Percentiles rank a stretch among this genome's conserved stretches.
Evolutionary conservation across 2,329 filamentous ascomycete genomes (phyloP).

Genomic region (Hypoxylon sp.): DNA sequence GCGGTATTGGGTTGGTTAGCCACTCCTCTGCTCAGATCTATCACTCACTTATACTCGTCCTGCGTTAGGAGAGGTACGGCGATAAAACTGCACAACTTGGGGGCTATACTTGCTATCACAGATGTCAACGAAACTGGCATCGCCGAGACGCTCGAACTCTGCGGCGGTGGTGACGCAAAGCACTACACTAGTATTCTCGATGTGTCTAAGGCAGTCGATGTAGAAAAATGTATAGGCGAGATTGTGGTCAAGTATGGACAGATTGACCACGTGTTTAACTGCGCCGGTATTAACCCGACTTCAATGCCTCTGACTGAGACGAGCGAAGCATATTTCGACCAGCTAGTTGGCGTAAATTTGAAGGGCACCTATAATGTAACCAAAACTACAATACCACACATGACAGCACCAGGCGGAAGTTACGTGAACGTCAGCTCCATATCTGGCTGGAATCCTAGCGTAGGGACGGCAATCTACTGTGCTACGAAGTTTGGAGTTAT

Average conservation of each 20-base stretch:
- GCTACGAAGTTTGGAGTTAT: conserved; percentile 61
- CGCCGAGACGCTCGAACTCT: conserved; percentile 41
- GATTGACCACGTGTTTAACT: conserved; percentile 60
- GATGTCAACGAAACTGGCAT: conserved; percentile 41
- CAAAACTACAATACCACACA: conserved; percentile 59
- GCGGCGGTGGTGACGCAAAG: conserved; percentile 21
- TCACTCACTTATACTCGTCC: conserved; percentile 4
- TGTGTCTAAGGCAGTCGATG: conserved; percentile 36
- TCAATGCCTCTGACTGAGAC: conserved; percentile 58
- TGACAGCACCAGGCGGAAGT: conserved; percentile 51
- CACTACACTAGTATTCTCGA: conserved; percentile 35
- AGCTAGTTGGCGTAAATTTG: conserved; percentile 62
- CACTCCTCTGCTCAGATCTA: neutral
- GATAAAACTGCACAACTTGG: conserved; percentile 41
- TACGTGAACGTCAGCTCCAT: conserved; percentile 60
- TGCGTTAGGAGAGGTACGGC: conserved; percentile 41
- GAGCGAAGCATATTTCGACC: conserved; percentile 64
- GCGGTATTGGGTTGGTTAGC: conserved; percentile 43
- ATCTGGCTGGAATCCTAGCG: conserved; percentile 51
- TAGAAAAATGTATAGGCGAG: conserved; percentile 35
- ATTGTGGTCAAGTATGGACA: conserved; percentile 46
- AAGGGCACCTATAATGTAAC: conserved; percentile 63
- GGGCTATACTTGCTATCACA: conserved; percentile 43
- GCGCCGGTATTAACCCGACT: conserved; percentile 65
- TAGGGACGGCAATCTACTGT: conserved; percentile 54